Base-by-base conservation (phyloP, 176 grass and related monocot genomes). In the Oryza longistaminata region DNA sequence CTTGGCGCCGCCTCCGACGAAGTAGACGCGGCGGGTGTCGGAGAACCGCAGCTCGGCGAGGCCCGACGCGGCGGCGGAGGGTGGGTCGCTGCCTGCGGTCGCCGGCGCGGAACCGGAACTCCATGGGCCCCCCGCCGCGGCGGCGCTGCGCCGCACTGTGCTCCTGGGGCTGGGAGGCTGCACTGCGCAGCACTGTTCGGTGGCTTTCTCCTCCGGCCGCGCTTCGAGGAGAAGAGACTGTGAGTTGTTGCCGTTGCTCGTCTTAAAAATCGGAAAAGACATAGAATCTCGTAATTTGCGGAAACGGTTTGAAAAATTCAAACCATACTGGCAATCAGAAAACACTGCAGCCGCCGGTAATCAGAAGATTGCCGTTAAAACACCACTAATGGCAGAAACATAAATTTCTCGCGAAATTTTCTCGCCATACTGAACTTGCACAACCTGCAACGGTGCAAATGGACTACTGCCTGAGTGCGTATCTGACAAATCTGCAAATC, bases 91-190 rank as follows among this genome's bases (percentile, higher is more conserved):
- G 78, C 35, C 73, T n/a, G 67, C 40, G 26, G 46, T 85, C 78
- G n/a, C 78, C 90, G 61, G 78, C 73, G 37, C 90, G 83, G 74
- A 85, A 88, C 16, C 79, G 34, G 73, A 92, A 88, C 77, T 88
- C 90, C 90, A 88, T 88, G 33, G 22, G n/a, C n/a, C 27, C 9
- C 11, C 2, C 14, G 34, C 33, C 35, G 58, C 75, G n/a, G 40
- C 4, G 1, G 24, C 8, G 37, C 3, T 14, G 45, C 14, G 1
- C 55, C 11, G 55, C 55, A 22, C n/a, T n/a, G n/a, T n/a, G n/a
- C n/a, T n/a, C n/a, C n/a, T n/a, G n/a, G n/a, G n/a, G n/a, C n/a
- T n/a, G n/a, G n/a, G n/a, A n/a, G n/a, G n/a, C n/a, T n/a, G n/a
- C n/a, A n/a, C 7, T 50, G 48, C 13, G 12, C 12, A 4, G 48